Evolutionary conservation across 345 rosid genomes (phyloP), one percentile per base, ranked within the genome.

Genomic region (Eucalyptus curtisii): DNA sequence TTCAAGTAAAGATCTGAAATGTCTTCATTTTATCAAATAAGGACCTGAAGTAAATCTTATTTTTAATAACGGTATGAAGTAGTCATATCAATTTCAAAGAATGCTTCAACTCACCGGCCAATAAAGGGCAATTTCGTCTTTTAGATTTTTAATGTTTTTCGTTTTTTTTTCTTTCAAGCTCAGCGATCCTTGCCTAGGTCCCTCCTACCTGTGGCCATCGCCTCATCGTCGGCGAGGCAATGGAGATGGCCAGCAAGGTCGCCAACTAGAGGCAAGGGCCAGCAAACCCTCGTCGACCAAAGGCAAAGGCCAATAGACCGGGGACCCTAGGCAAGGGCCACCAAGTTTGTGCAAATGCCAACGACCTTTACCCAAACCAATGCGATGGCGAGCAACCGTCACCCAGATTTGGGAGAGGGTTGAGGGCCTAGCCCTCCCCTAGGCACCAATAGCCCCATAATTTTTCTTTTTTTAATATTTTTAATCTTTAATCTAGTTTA

Each of bases 201-300:
- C 25, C 25, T 52, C 57, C 57, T 2, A 52, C 10, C 0, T 19
- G 2, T 52, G 10, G 25, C 57, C 57, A 52, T 52, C 25, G 0
- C 57, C 57, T 25, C 57, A 52, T 52, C 25, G 0, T 8, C 1
- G 0, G 0, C 0, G 0, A 52, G 57, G 2, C 10, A 0, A 52
- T 52, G 2, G 0, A 10, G 0, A 52, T 52, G 57, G 57, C 57
- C 10, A 52, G 1, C 1, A 20, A 0, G 57, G 25, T 0, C 0
- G 1, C 57, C 25, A 20, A 52, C 57, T 0, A 52, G 10, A 52
- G 24, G 57, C 25, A 52, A 19, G 5, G 10, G 0, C 0, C 0
- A 52, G 0, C 25, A 52, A 52, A 52, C 57, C 25, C 10, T 52
- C 10, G 0, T 19, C 4, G 0, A 52, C 25, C 57, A 20, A 52